Evolutionary conservation across 2,329 filamentous ascomycete genomes (phyloP), one percentile per base, ranked within the genome.

Genomic region (Microdochium trichocladiopsis): DNA sequence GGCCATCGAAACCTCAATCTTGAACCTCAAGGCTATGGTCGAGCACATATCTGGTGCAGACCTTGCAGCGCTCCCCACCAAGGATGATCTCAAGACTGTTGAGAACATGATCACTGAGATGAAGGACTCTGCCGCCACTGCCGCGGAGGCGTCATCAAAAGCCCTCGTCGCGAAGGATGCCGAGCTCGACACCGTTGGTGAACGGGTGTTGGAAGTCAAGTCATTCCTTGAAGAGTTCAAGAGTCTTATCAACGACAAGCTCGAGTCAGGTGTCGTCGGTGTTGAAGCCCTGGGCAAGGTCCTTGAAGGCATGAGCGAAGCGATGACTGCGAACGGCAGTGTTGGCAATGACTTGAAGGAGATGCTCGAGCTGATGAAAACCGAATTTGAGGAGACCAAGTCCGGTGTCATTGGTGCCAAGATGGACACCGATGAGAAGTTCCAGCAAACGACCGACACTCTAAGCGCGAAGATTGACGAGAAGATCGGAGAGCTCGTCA

Each of bases 311-410:
- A 73, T 92, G 53, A 77, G 85, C 61, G 84, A 88, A 61, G 79
- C 78, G 45, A 72, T 84, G 33, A 72, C 72, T 52, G 76, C 79
- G 60, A 86, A 83, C 54, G 76, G 79, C 33, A 77, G 68, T 41
- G 68, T 84, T 22, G 71, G 76, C 25, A 76, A 80, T n/a, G 86
- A 84, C 56, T 72, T 92, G 51, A 86, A 85, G 61, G 85, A 87
- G 52, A 78, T 92, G 66, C 82, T 84, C 41, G 85, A 89, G 51
- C 82, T 84, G 2, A 84, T 97, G 69, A 91, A 88, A 66, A 74
- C 81, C 1, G 92, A 96, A 64, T 96, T 97, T 55, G 91, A 96
- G 61, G 88, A 92, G 56, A 86, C 89, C 11, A 87, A 90, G 59
- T 84, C 85, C 16, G 83, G 88, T n/a, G 79, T 94, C 23, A 86